Percentiles rank a stretch among this genome's conserved stretches.
These are phyloP conservation scores for Aegle marmelos DNA, from an alignment of 345 rosid species.

Conservation along the genomic window DNA sequence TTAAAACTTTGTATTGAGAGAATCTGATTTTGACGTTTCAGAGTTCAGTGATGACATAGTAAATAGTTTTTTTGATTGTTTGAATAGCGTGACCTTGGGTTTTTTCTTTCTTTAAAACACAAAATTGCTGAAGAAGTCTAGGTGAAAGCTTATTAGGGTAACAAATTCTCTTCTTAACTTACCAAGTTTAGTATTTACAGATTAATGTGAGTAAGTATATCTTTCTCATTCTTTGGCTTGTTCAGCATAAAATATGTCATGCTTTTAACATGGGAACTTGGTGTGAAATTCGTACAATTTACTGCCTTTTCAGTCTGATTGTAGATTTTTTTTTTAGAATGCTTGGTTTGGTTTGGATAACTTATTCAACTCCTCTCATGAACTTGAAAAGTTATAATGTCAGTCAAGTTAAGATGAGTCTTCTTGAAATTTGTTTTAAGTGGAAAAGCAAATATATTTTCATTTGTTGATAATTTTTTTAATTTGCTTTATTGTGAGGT, in stretches of 20 bases:
- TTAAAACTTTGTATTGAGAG: conserved; percentile 36
- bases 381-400: neutral
- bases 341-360: neutral
- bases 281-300: neutral
- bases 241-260: conserved; percentile 11
- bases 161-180: neutral
- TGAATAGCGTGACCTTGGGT: conserved; percentile 14
- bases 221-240: neutral
- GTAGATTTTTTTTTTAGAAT: neutral
- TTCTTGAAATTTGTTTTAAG: no score
- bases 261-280: neutral
- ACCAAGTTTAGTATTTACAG: conserved; percentile 1
- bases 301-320: neutral
- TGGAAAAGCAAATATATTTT: neutral
- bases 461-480: neutral
- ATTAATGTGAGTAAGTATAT: neutral
- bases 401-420: neutral
- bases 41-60: conserved; percentile 38
- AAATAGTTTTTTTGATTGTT: conserved; percentile 33
- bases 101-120: conserved; percentile 20
- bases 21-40: conserved; percentile 75
- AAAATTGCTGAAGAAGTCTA: conserved; percentile 26
- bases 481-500: neutral
- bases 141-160: conserved; percentile 21
- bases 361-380: no score